Evolutionary conservation across 2,329 filamentous ascomycete species (phyloP).

Genomic region (Phialophora verrucosa): DNA sequence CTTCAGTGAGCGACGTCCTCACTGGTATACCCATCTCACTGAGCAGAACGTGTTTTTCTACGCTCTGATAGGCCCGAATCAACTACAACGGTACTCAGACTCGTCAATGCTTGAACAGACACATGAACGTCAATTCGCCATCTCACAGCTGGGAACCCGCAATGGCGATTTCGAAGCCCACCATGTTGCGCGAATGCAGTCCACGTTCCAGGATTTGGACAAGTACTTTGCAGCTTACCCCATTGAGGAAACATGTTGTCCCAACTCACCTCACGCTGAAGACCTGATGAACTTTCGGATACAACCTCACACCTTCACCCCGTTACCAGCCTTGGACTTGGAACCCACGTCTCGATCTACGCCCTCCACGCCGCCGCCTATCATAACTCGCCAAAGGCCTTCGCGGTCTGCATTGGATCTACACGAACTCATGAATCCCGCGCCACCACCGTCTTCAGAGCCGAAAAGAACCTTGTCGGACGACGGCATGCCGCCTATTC

Average conservation of each 20-base stretch:
- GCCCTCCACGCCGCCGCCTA: not conserved
- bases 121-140: slow-evolving; percentile 36
- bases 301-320: not conserved
- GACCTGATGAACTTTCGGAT: slow-evolving; percentile 16
- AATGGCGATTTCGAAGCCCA: slow-evolving; percentile 30
- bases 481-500: not conserved
- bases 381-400: not conserved
- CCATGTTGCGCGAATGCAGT: slow-evolving; percentile 22
- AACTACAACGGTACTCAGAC: slow-evolving; percentile 26
- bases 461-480: slow-evolving; percentile 8
- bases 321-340: slow-evolving; percentile 15
- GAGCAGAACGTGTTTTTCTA: slow-evolving; percentile 31
- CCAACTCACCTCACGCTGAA: slow-evolving; percentile 21
- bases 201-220: slow-evolving; percentile 7
- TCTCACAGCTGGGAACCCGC: slow-evolving; percentile 28
- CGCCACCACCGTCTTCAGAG: not conserved
- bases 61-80: slow-evolving; percentile 26
- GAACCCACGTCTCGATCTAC: not conserved
- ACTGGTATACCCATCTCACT: slow-evolving; percentile 31
- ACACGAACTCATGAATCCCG: slow-evolving; percentile 24
- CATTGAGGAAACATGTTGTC: slow-evolving; percentile 11
- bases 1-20: slow-evolving; percentile 23
- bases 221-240: slow-evolving; percentile 16
- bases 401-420: slow-evolving; percentile 11
- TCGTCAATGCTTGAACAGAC: slow-evolving; percentile 35